phyloP scores from a whole-genome alignment of 1,284 basidiomycete species.

The Caloboletus firmus region DNA sequence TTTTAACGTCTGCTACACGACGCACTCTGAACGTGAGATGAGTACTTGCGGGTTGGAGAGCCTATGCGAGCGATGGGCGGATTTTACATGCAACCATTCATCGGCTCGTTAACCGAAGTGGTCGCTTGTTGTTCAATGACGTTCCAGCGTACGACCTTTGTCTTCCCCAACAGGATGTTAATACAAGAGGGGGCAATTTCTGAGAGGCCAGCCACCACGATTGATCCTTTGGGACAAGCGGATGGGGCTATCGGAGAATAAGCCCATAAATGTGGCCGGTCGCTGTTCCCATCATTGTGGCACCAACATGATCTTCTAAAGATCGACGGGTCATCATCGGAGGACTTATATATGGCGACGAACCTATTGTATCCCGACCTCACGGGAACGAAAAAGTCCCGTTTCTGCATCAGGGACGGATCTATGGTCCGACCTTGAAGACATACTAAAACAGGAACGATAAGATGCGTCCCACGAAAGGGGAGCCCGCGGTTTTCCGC shows the following conservation, averaged over 20 bases:
- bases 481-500: conserved; percentile 1
- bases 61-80: background rate
- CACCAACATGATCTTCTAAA: conserved; percentile 5
- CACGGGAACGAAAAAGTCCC: background rate
- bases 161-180: background rate
- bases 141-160: background rate
- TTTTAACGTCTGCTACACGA: background rate
- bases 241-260: background rate
- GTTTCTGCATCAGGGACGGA: conserved; percentile 13
- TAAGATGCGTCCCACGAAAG: conserved; percentile 7
- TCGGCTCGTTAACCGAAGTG: background rate
- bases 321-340: conserved; percentile 12
- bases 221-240: conserved; percentile 3
- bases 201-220: background rate
- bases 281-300: conserved; percentile 6
- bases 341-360: background rate
- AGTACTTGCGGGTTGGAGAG: background rate
- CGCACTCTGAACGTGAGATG: background rate
- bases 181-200: background rate
- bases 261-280: background rate
- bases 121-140: background rate
- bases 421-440: background rate
- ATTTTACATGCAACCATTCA: background rate
- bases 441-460: conserved; percentile 6
- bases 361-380: background rate